Base-by-base conservation (phyloP, 345 rosid species). In the Gossypium bickii region DNA sequence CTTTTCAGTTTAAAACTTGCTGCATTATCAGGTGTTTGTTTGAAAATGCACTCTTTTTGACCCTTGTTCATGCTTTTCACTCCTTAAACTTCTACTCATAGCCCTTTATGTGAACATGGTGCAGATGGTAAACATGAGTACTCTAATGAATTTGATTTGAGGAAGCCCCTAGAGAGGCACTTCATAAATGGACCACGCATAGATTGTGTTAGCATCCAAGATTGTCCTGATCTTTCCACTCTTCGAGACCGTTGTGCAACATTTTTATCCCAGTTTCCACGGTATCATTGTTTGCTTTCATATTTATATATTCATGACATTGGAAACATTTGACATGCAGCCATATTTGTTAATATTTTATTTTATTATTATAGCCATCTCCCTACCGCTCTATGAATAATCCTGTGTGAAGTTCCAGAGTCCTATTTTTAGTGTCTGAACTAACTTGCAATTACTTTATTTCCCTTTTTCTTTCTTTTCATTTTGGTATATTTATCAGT, bases 141-240 rank as follows among this genome's bases (percentile, higher is more conserved):
- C 80, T 86, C 88, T 81, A 85, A 85, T 84, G 98, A 94, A 56
- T 92, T 91, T 85, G 99, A 93, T 85, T 84, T 93, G 88, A 84
- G 98, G 80, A 95, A 93, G 84, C 97, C 97, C 59, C 81, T 95
- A 84, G 96, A 91, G 80, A 87, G 91, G 84, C 97, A 95, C 75
- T 89, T 83, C 80, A 80, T 85, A 73, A 77, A 71, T 0, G 83
- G 83, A 1, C 86, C 84, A 61, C 84, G 20, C 10, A 88, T 93
- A 70, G 89, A 95, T 72, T 95, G 97, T 83, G 76, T 93, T 79
- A 82, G 98, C 83, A 79, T 86, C 73, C 85, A 86, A 71, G 90
- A 86, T 75, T 86, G 85, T 72, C 81, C 83, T 2, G 87, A 83
- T 78, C 87, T 88, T 71, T 78, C 82, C 62, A 69, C 86, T 80